A percentile compares a stretch with the other conserved stretches of the same genome.
These are phyloP conservation scores for Dactylis glomerata DNA, from an alignment of 176 grass and related monocot species.

Conservation along the genomic window DNA sequence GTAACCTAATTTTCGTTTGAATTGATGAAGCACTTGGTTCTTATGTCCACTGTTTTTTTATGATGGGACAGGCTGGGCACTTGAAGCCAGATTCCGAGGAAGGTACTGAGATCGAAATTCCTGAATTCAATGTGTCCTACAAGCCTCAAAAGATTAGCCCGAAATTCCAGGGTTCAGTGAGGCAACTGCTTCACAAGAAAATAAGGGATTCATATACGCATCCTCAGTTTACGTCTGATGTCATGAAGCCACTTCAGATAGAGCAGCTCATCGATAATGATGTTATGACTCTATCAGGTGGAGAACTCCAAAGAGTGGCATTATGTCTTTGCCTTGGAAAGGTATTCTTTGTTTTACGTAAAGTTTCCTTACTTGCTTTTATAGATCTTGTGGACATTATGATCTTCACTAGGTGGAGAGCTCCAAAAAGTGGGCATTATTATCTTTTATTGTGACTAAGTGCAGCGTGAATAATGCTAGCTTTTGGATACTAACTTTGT, in stretches of 20 bases:
- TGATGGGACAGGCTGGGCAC: constrained; percentile 59
- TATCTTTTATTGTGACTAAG: too few species aligned
- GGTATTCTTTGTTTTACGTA: constrained; percentile 26
- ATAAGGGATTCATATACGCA: constrained; percentile 80
- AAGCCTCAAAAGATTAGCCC: constrained; percentile 91
- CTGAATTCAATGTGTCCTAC: constrained; percentile 94
- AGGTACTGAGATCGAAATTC: constrained; percentile 71
- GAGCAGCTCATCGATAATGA: constrained; percentile 91
- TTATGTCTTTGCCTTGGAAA: constrained; percentile 92
- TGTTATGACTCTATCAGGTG: constrained; percentile 87
- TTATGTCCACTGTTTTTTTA: constrained; percentile 8
- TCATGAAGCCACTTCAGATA: constrained; percentile 94
- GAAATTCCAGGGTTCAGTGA: constrained; percentile 63
- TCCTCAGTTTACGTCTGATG: constrained; percentile 82
- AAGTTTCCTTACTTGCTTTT: background rate
- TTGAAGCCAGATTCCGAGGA: constrained; percentile 69
- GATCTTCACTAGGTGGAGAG: too few species aligned
- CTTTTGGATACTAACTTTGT: background rate
- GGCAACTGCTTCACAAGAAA: constrained; percentile 76
- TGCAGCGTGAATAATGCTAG: too few species aligned
- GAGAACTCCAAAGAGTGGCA: constrained; percentile 91
- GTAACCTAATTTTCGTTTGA: background rate
- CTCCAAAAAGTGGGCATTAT: too few species aligned
- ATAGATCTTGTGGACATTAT: too few species aligned
- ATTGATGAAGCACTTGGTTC: background rate